Conservation (phyloP, 192 early-diverging fungal species). For the Backusella parvicylindrica region DNA sequence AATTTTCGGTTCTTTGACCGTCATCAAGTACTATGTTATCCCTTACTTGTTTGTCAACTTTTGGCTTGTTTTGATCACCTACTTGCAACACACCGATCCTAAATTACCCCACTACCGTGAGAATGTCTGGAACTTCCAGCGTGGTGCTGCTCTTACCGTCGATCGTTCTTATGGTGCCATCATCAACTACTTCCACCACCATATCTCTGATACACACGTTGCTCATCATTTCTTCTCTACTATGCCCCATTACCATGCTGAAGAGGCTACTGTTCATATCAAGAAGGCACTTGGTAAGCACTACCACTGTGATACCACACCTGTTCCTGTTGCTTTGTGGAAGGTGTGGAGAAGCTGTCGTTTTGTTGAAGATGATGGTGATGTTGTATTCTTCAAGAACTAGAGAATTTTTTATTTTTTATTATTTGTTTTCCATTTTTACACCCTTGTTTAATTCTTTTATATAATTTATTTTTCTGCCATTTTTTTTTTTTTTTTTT, state of each 20-base stretch:
- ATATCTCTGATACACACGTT: slow-evolving; percentile 89
- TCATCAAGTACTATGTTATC: slow-evolving; percentile 81
- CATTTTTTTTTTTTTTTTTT: neutral
- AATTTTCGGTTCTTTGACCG: slow-evolving; percentile 48
- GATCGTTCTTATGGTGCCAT: slow-evolving; percentile 87
- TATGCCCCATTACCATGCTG: slow-evolving; percentile 95
- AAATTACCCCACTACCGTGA: slow-evolving; percentile 84
- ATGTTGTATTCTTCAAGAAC: slow-evolving; percentile 63
- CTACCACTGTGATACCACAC: slow-evolving; percentile 78
- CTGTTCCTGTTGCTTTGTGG: slow-evolving; percentile 67
- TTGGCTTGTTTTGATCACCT: slow-evolving; percentile 95
- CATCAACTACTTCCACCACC: slow-evolving; percentile 79
- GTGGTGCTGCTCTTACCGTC: slow-evolving; percentile 82
- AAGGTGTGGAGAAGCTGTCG: slow-evolving; percentile 64
- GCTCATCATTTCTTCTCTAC: slow-evolving; percentile 96
- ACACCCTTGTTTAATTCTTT: neutral
- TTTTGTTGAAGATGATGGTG: slow-evolving; percentile 93
- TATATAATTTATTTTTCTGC: neutral
- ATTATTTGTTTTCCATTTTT: neutral
- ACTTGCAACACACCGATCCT: slow-evolving; percentile 88
- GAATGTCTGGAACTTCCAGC: slow-evolving; percentile 85
- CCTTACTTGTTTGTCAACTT: slow-evolving; percentile 92
- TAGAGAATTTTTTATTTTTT: slow-evolving; percentile 17
- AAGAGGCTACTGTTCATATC: slow-evolving; percentile 80
- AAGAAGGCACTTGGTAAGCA: slow-evolving; percentile 78